Conservation (phyloP, 148 eudicot genomes). For the Limonium bicolor region DNA sequence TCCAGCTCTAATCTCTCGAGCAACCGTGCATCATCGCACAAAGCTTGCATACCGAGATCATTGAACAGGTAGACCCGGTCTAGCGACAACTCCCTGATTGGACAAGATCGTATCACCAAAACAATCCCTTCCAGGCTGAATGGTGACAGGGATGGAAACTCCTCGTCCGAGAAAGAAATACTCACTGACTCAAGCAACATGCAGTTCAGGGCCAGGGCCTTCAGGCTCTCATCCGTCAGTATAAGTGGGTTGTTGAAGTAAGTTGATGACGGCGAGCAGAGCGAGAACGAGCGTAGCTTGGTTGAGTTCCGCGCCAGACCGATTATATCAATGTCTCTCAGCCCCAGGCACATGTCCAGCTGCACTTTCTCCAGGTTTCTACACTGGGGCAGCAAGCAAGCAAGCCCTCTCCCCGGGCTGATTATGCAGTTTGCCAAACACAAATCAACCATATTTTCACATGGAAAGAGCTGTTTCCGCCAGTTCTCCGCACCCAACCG, state of each 20-base stretch:
- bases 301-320: slow-evolving; percentile 42
- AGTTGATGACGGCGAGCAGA: slow-evolving; percentile 62
- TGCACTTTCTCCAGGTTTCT: slow-evolving; percentile 53
- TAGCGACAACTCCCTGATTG: slow-evolving; percentile 46
- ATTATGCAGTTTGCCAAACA: slow-evolving; percentile 59
- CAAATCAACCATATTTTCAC: slow-evolving; percentile 69
- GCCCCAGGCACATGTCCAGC: slow-evolving; percentile 80
- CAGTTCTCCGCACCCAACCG: slow-evolving; percentile 60
- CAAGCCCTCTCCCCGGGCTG: slow-evolving; percentile 83
- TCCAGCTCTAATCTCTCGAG: slow-evolving; percentile 62
- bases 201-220: slow-evolving; percentile 56
- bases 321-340: slow-evolving; percentile 56
- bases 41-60: slow-evolving; percentile 67
- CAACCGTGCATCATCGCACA: slow-evolving; percentile 30
- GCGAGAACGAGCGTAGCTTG: slow-evolving; percentile 48
- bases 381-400: slow-evolving; percentile 65
- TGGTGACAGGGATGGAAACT: slow-evolving; percentile 62
- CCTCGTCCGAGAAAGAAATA: slow-evolving; percentile 59
- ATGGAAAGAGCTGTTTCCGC: slow-evolving; percentile 51
- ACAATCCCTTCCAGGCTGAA: slow-evolving; percentile 54
- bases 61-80: slow-evolving; percentile 62
- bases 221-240: slow-evolving; percentile 63
- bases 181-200: slow-evolving; percentile 40
- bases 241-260: slow-evolving; percentile 41
- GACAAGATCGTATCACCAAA: slow-evolving; percentile 40